Conservation (phyloP, 2,329 filamentous ascomycete genomes). For the Emergomyces pasteurianus region DNA sequence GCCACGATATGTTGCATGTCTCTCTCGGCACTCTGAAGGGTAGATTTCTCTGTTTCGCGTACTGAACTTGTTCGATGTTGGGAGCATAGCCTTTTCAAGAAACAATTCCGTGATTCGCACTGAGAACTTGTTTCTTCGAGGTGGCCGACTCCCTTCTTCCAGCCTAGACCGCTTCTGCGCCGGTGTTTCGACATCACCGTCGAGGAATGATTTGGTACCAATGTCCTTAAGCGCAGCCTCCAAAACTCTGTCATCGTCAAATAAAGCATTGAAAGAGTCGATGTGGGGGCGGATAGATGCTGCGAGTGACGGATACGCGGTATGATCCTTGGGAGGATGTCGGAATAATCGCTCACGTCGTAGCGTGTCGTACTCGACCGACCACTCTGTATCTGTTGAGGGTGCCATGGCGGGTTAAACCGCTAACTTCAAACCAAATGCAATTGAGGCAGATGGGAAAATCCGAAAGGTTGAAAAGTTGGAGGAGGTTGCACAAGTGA, state of each 20-base stretch:
- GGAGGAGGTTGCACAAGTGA: background rate
- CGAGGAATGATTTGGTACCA: slow-evolving; percentile 74
- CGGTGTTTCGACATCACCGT: slow-evolving; percentile 49
- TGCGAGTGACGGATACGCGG: slow-evolving; percentile 77
- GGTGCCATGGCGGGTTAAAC: slow-evolving; percentile 36
- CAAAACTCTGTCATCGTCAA: slow-evolving; percentile 60
- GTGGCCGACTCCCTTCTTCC: slow-evolving; percentile 42
- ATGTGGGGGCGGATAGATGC: slow-evolving; percentile 84
- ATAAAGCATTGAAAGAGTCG: slow-evolving; percentile 88
- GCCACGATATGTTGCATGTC: slow-evolving; percentile 82
- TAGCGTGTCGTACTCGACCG: slow-evolving; percentile 72
- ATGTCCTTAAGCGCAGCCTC: slow-evolving; percentile 75
- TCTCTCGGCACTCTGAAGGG: slow-evolving; percentile 86
- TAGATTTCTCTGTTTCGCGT: slow-evolving; percentile 70
- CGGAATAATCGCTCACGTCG: slow-evolving; percentile 80
- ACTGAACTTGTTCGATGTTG: slow-evolving; percentile 71
- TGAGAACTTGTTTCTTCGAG: slow-evolving; percentile 58
- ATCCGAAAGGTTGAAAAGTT: background rate
- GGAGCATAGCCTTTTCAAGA: slow-evolving; percentile 69
- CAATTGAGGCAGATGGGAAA: background rate
- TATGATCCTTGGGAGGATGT: slow-evolving; percentile 74
- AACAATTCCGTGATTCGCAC: slow-evolving; percentile 71
- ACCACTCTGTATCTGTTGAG: slow-evolving; percentile 60
- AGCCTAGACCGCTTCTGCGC: slow-evolving; percentile 27
- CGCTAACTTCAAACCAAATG: background rate